These are phyloP conservation scores for Alternaria dauci DNA, from an alignment of 2,329 filamentous ascomycete species.

Conservation along the genomic window DNA sequence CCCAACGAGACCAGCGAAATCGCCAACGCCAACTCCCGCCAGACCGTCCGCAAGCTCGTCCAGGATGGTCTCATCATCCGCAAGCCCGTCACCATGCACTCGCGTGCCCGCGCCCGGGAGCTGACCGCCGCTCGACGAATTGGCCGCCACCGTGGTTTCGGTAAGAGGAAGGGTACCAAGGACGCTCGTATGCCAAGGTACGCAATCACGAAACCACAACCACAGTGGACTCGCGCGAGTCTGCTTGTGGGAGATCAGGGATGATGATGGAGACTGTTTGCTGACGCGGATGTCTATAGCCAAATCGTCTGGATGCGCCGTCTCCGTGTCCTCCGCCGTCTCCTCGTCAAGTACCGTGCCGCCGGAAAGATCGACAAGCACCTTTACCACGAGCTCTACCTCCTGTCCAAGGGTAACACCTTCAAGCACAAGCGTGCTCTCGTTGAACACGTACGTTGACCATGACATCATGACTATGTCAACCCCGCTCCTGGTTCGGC, in stretches of 20 bases:
- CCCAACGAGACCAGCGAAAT: conserved; percentile 99
- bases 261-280: conserved; percentile 28
- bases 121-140: conserved; percentile 93
- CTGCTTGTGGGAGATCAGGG: conserved; percentile 12
- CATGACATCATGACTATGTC: conserved; percentile 50
- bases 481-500: conserved; percentile 22
- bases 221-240: conserved; percentile 16
- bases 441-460: conserved; percentile 94
- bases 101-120: conserved; percentile 92
- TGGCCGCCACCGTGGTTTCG: conserved; percentile 97
- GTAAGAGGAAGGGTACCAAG: conserved; percentile 99
- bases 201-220: conserved; percentile 50
- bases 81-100: conserved; percentile 99
- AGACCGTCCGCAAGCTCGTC: conserved; percentile 99
- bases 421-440: conserved; percentile 99
- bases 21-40: conserved; percentile 99
- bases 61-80: conserved; percentile 99
- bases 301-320: conserved; percentile 99
- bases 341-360: conserved; percentile 99
- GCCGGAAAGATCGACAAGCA: conserved; percentile 99
- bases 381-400: conserved; percentile 99
- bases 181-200: conserved; percentile 99
- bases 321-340: conserved; percentile 97
- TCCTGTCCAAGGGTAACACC: conserved; percentile 99
- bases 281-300: conserved; percentile 61